Base-by-base conservation (phyloP, 768 basidiomycete species). In the Suillus tomentosus region DNA sequence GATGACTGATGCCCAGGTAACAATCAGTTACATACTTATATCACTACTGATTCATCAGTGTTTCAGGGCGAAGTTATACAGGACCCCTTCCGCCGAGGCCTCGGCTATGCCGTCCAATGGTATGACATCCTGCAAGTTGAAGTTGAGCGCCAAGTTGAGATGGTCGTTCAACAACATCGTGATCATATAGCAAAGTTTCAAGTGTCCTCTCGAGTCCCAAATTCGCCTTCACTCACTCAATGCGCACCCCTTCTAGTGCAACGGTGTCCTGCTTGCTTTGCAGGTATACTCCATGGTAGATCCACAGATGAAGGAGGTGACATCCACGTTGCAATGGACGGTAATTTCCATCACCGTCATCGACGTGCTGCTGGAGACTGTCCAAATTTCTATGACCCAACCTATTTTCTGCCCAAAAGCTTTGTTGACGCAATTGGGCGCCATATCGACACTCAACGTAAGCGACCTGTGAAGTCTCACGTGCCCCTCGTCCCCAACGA, bases 41-140 rank as follows among this genome's bases (percentile, higher is more conserved):
- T 48, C 50, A 15, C 74, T 61, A 53, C 59, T 64, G 60, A 22
- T 22, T 42, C 13, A 54, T 27, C 3, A 27, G 27, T 27, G 27
- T 27, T 27, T 27, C 27, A 79, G 78, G 72, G 73, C 0, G 62
- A 67, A 1, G 51, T 61, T 0, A 45, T 73, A 6, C 57, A 65
- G 4, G 77, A 80, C 22, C 73, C 79, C 0, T 80, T 79, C 55
- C 67, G 75, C 0, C 66, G 61, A 0, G 63, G 76, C 3, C 64
- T 77, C 1, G 62, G 65, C n/a, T 22, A 63, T 5, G 73, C 75
- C 0, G 61, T 78, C 0, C 74, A 74, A 7, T 79, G 77, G 78
- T 73, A 69, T 7, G 69, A 76, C 17, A 61, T 68, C 0, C 65
- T 78, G 0, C 60, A 65, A 50, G 50, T 51, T 8, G 6, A 51